Evolutionary conservation across 805 yeast genomes (phyloP), one percentile per base, ranked within the genome.

Genomic region (Deakozyma indianensis): DNA sequence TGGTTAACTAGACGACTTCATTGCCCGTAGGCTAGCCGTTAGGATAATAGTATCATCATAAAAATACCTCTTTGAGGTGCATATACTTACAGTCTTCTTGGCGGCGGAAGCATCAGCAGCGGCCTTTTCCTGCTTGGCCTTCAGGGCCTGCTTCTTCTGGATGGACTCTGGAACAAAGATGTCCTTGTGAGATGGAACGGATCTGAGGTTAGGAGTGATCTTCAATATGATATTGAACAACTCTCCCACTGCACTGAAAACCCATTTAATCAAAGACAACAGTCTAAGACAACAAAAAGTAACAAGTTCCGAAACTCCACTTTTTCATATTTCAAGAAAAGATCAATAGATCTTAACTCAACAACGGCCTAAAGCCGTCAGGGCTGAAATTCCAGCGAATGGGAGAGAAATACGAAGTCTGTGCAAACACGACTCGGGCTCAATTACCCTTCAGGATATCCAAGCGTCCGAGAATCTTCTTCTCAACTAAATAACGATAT

Each of bases 1-100:
- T 80, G 86, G 86, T 80, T 78, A 77, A 77, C 76, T 71, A 44
- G 66, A 70, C 68, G 74, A 77, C 86, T 75, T 61, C 85, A 79
- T 74, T 53, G 85, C 73, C 54, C 9, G 18, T 56, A 50, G 63
- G 81, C 83, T 79, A 77, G 84, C 73, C 80, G 70, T 68, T 65
- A 64, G 66, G 61, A 60, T 62, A 63, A 65, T 63, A 67, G 73
- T 73, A 69, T 75, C 78, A 74, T 66, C 72, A 67, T 32, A 32
- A 32, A 32, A 32, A 9, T 32, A 25, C 14, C 38, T 14, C 59
- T 51, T 42, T 49, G 47, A 32, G 41, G 24, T 15, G 43, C 11
- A 5, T 16, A 24, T 23, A 47, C 57, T 47, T 54, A 56, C 60
- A 48, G 53, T 52, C 56, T 61, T 61, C 53, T 53, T 54, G 50